Conservation (phyloP, 768 basidiomycete genomes). For the Agaricus blazei region DNA sequence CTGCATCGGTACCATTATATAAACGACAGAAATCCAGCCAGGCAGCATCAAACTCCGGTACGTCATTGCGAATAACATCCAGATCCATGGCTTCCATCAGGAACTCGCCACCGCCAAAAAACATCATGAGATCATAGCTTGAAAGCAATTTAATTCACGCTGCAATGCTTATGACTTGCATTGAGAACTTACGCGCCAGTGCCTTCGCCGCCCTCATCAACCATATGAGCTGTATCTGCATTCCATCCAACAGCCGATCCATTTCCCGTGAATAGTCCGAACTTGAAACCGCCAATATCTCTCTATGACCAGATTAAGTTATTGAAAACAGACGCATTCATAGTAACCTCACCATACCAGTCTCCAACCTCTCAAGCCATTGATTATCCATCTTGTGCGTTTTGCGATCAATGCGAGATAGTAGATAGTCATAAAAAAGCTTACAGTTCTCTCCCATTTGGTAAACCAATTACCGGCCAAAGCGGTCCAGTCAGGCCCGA, state of each 20-base stretch:
- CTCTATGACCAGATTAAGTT: slow-evolving; percentile 12
- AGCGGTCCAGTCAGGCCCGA: slow-evolving; percentile 34
- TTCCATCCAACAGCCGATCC: slow-evolving; percentile 33
- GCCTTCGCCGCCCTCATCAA: slow-evolving; percentile 31
- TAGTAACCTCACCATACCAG: slow-evolving; percentile 25
- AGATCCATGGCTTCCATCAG: slow-evolving; percentile 36
- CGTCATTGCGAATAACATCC: slow-evolving; percentile 23
- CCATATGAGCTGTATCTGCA: slow-evolving; percentile 30
- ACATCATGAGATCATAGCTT: slow-evolving; percentile 29
- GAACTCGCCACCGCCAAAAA: slow-evolving; percentile 33
- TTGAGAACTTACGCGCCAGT: slow-evolving; percentile 22
- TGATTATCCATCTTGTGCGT: slow-evolving; percentile 25
- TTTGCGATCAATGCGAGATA: neutral
- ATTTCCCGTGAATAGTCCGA: slow-evolving; percentile 31
- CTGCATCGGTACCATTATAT: slow-evolving; percentile 29
- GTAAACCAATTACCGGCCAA: slow-evolving; percentile 35
- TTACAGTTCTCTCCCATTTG: slow-evolving; percentile 33
- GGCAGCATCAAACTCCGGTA: slow-evolving; percentile 31
- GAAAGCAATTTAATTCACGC: neutral
- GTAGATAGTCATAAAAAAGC: neutral
- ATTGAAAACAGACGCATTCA: neutral
- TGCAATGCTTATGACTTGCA: neutral
- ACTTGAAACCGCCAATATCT: slow-evolving; percentile 32
- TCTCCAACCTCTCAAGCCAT: slow-evolving; percentile 30
- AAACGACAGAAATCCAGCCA: slow-evolving; percentile 34